These are phyloP conservation scores for Kwoniella dejecticola DNA, from an alignment of 768 basidiomycete species.

Conservation along the genomic window DNA sequence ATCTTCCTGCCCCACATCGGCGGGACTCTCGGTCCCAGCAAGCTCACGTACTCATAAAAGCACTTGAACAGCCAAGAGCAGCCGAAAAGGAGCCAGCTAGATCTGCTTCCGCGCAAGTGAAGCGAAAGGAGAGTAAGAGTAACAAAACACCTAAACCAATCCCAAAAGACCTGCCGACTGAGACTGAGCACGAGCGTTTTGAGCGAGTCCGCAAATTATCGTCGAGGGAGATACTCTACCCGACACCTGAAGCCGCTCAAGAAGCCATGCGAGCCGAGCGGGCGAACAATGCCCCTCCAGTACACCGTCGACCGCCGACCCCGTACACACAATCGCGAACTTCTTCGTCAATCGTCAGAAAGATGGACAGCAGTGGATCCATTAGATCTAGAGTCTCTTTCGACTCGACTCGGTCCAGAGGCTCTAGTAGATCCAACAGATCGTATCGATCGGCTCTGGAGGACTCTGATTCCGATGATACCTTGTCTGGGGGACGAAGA, in stretches of 20 bases:
- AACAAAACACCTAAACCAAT: constrained; percentile 6
- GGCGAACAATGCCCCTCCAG: constrained; percentile 10
- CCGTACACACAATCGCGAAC: constrained; percentile 27
- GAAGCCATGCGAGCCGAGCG: constrained; percentile 36
- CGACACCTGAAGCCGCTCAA: constrained; percentile 36
- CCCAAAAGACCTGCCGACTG: background rate
- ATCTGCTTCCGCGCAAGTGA: background rate
- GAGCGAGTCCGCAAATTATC: constrained; percentile 23
- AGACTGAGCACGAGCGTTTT: constrained; percentile 11
- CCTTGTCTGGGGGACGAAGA: background rate
- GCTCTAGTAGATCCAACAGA: constrained; percentile 2
- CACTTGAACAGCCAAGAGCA: too few species aligned
- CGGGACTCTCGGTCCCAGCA: too few species aligned
- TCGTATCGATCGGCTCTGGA: constrained; percentile 4
- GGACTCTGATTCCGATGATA: constrained; percentile 8
- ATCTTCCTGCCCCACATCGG: background rate
- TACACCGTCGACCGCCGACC: constrained; percentile 38
- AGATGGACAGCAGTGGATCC: constrained; percentile 12
- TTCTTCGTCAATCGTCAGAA: background rate
- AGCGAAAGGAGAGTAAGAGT: background rate
- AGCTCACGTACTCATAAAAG: too few species aligned
- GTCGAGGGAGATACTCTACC: constrained; percentile 34
- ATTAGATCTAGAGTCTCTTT: constrained; percentile 37
- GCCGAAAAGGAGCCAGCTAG: background rate
- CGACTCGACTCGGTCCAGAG: constrained; percentile 24